Conservation (phyloP, 1,284 basidiomycete genomes). For the Inonotus hispidus region DNA sequence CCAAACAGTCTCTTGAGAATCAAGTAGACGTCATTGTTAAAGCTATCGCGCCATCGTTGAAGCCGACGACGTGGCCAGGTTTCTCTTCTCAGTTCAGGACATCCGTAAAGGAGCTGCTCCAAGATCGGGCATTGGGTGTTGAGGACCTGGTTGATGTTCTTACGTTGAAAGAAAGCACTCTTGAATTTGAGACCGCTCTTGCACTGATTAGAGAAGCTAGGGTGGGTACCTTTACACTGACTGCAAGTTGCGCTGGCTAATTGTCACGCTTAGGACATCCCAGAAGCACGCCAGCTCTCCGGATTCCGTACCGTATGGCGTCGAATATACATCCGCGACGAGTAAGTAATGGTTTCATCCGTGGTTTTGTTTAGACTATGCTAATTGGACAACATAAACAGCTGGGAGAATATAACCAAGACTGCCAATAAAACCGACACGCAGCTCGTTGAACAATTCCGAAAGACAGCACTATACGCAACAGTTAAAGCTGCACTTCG, state of each 20-base stretch:
- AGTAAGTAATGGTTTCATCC: slow-evolving; percentile 48
- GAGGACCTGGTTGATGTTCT: slow-evolving; percentile 70
- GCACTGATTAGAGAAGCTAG: slow-evolving; percentile 52
- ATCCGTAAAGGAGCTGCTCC: slow-evolving; percentile 57
- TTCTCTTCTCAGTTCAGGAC: slow-evolving; percentile 57
- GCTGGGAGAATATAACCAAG: slow-evolving; percentile 67
- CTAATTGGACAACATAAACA: slow-evolving; percentile 27
- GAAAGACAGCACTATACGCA: slow-evolving; percentile 62
- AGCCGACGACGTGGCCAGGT: slow-evolving; percentile 36
- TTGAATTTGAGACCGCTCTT: slow-evolving; percentile 59
- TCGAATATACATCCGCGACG: slow-evolving; percentile 80
- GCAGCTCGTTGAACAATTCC: slow-evolving; percentile 61
- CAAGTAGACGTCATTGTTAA: slow-evolving; percentile 60
- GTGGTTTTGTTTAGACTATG: not conserved
- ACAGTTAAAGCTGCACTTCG: slow-evolving; percentile 48
- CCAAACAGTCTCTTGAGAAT: slow-evolving; percentile 58
- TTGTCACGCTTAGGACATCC: slow-evolving; percentile 46
- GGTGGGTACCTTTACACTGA: slow-evolving; percentile 33
- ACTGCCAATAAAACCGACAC: slow-evolving; percentile 67
- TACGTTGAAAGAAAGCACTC: slow-evolving; percentile 62
- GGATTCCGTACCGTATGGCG: slow-evolving; percentile 80
- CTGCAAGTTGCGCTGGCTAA: not conserved
- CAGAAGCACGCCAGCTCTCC: slow-evolving; percentile 61
- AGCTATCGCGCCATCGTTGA: slow-evolving; percentile 45
- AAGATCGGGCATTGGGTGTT: slow-evolving; percentile 59